Evolutionary conservation across 371 early-diverging fungal species (phyloP).

Genomic region (Rhizopus sp.): DNA sequence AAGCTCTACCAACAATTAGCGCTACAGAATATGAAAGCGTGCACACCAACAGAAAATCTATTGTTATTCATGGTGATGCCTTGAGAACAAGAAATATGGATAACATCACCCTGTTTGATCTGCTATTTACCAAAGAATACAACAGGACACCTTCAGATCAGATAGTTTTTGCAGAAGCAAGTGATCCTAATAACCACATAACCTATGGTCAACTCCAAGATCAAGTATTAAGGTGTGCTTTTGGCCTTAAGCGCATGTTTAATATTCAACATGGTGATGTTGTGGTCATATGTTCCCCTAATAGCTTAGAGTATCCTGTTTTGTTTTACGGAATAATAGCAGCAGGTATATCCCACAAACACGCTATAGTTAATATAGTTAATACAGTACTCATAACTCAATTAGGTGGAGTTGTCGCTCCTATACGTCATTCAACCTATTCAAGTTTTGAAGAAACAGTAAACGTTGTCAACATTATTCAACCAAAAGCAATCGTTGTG

Average conservation of each 20-base stretch:
- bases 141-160: not conserved
- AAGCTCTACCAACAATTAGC: too few species aligned
- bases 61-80: too few species aligned
- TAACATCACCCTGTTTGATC: not conserved
- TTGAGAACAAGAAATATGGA: too few species aligned
- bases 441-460: conserved; percentile 59
- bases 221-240: conserved; percentile 5
- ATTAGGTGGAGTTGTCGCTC: conserved; percentile 63
- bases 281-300: conserved; percentile 66
- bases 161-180: conserved; percentile 1
- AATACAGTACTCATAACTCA: not conserved
- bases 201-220: conserved; percentile 5
- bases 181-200: not conserved
- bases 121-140: not conserved
- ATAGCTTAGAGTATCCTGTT: conserved; percentile 29
- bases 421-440: conserved; percentile 60
- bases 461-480: conserved; percentile 62
- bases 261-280: conserved; percentile 61
- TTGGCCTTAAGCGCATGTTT: conserved; percentile 9
- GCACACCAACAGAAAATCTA: too few species aligned
- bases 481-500: conserved; percentile 44
- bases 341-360: conserved; percentile 13
- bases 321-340: conserved; percentile 16
- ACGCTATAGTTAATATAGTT: not conserved
- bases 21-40: too few species aligned